Conservation (phyloP, 176 grass and related monocot genomes). For the Juncus inflexus region DNA sequence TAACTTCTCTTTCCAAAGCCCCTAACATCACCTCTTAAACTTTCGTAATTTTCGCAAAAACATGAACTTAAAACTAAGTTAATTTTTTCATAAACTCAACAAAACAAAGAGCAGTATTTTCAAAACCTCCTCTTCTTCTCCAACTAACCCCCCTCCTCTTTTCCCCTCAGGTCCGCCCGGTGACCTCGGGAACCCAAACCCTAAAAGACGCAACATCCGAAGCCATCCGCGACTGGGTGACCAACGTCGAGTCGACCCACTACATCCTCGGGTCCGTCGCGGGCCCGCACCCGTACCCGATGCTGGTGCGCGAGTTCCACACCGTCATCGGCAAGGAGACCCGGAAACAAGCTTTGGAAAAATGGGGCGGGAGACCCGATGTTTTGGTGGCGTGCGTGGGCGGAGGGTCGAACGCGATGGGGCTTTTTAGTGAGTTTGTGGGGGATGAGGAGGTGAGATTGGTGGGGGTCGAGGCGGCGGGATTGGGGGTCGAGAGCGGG, state of each 20-base stretch:
- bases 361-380: slow-evolving; percentile 87
- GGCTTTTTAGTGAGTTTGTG: slow-evolving; percentile 93
- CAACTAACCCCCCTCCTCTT: slow-evolving; percentile 1
- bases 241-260: slow-evolving; percentile 84
- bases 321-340: slow-evolving; percentile 89
- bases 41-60: too few relatives aligned
- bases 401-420: slow-evolving; percentile 95
- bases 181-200: slow-evolving; percentile 85
- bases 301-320: slow-evolving; percentile 99
- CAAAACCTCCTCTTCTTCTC: too few relatives aligned
- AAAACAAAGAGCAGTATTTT: too few relatives aligned
- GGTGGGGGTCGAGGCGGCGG: slow-evolving; percentile 93
- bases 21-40: too few relatives aligned
- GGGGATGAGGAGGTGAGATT: slow-evolving; percentile 77
- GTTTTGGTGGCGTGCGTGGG: slow-evolving; percentile 93
- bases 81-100: too few relatives aligned
- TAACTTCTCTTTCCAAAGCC: too few relatives aligned
- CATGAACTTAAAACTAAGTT: too few relatives aligned
- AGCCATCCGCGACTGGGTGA: slow-evolving; percentile 96
- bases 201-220: slow-evolving; percentile 95
- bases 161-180: slow-evolving; percentile 64
- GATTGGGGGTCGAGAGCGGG: slow-evolving; percentile 72
- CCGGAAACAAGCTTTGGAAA: slow-evolving; percentile 77
- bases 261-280: slow-evolving; percentile 90
- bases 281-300: slow-evolving; percentile 91